These are phyloP conservation scores for Botrytis byssoidea DNA, from an alignment of 2,329 filamentous ascomycete species.

Conservation along the genomic window DNA sequence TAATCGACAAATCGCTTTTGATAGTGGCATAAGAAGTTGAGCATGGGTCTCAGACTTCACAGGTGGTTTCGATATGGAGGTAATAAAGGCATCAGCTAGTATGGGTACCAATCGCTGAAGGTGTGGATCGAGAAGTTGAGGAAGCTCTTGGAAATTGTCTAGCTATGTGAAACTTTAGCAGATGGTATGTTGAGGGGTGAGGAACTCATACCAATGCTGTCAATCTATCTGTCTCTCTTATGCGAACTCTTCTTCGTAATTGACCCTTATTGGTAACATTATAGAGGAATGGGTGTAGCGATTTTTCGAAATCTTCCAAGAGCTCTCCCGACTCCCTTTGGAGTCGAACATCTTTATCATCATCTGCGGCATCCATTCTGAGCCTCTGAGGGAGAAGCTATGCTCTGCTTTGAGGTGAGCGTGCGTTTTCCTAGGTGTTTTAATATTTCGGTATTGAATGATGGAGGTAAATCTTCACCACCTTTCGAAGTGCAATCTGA, in stretches of 20 bases:
- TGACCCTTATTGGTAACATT: conserved; percentile 49
- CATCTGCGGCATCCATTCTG: conserved; percentile 59
- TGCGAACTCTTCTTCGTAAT: conserved; percentile 51
- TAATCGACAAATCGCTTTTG: conserved; percentile 69
- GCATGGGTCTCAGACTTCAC: conserved; percentile 37
- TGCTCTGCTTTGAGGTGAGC: neutral
- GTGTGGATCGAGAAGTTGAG: conserved; percentile 85
- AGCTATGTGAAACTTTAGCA: conserved; percentile 45
- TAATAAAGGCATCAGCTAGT: conserved; percentile 73
- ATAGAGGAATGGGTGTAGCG: conserved; percentile 52
- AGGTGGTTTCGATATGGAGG: conserved; percentile 54
- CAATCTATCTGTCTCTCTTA: conserved; percentile 50
- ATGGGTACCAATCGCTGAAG: conserved; percentile 72
- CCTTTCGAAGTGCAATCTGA: neutral
- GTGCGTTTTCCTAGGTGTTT: neutral
- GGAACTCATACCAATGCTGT: conserved; percentile 45
- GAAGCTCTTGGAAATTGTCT: conserved; percentile 91
- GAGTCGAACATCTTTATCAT: conserved; percentile 61
- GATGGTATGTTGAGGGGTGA: neutral
- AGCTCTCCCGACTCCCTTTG: conserved; percentile 60
- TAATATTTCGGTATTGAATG: neutral
- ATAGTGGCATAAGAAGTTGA: conserved; percentile 38
- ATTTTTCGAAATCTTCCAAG: conserved; percentile 56
- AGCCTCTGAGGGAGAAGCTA: neutral
- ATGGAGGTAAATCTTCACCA: neutral